Conservation (phyloP, 2,329 filamentous ascomycete genomes). For the Metarhizium brunneum region DNA sequence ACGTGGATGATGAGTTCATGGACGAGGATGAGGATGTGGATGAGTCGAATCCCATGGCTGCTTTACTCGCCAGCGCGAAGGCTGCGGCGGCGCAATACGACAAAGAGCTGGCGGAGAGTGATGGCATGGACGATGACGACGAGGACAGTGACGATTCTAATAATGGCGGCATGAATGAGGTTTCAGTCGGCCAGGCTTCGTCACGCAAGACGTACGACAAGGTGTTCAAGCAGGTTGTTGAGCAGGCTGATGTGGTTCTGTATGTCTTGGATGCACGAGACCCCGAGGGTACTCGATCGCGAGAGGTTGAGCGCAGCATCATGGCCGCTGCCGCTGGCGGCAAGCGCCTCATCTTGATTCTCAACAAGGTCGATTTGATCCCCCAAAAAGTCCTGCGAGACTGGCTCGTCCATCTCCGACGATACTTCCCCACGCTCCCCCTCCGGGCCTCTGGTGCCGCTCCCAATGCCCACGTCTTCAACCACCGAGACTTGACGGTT, state of each 20-base stretch:
- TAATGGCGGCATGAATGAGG: constrained; percentile 46
- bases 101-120: constrained; percentile 49
- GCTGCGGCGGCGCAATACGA: constrained; percentile 71
- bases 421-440: constrained; percentile 85
- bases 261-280: constrained; percentile 92
- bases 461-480: constrained; percentile 81
- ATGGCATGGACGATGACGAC: constrained; percentile 42
- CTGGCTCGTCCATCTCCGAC: constrained; percentile 77
- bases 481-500: constrained; percentile 81
- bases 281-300: constrained; percentile 81
- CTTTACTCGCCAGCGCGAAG: constrained; percentile 75
- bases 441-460: constrained; percentile 76
- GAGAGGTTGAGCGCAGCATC: constrained; percentile 81
- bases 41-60: constrained; percentile 79
- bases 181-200: constrained; percentile 43
- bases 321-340: constrained; percentile 78
- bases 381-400: constrained; percentile 71
- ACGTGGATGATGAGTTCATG: constrained; percentile 40
- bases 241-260: constrained; percentile 80
- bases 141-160: constrained; percentile 32
- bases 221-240: constrained; percentile 87
- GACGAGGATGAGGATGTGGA: constrained; percentile 52
- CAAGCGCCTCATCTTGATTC: constrained; percentile 80
- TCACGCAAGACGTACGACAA: constrained; percentile 90
- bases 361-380: constrained; percentile 94